phyloP scores from a whole-genome alignment of 176 grass and related monocot genomes.

The Carex pumila region DNA sequence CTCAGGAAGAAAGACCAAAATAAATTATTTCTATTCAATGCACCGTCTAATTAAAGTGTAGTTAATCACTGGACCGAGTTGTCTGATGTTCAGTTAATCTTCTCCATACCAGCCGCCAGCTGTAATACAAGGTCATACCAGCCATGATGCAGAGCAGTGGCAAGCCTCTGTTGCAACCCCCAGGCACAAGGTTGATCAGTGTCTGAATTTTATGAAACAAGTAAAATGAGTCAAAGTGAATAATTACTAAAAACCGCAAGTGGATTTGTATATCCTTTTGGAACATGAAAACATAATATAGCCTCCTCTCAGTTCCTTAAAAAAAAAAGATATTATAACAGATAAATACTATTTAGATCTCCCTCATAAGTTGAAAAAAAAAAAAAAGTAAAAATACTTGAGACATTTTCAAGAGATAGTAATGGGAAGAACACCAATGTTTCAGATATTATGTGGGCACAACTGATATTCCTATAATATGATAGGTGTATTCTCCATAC shows the following conservation, averaged over 20 bases:
- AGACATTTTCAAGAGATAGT: neutral
- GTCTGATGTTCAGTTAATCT: slow-evolving; percentile 59
- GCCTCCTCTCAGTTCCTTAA: neutral
- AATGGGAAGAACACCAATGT: slow-evolving; percentile 11
- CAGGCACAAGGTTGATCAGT: slow-evolving; percentile 69
- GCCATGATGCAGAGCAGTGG: slow-evolving; percentile 50
- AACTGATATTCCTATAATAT: neutral
- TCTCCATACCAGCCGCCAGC: slow-evolving; percentile 61
- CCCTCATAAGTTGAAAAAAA: neutral
- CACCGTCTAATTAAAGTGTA: neutral
- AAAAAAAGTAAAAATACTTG: neutral
- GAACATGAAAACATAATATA: slow-evolving; percentile 3
- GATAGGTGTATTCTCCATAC: neutral
- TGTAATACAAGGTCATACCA: slow-evolving; percentile 54
- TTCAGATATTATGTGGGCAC: neutral
- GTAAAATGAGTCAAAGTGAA: neutral
- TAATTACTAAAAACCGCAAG: neutral
- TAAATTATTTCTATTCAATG: slow-evolving; percentile 1
- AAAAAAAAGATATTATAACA: neutral
- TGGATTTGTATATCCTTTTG: neutral
- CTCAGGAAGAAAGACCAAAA: neutral
- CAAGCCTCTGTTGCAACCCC: slow-evolving; percentile 58
- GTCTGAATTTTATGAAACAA: slow-evolving; percentile 53
- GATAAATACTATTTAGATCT: neutral
- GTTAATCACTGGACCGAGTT: slow-evolving; percentile 36